Evolutionary conservation across 2,329 filamentous ascomycete species (phyloP).

Genomic region (Xylaria digitata): DNA sequence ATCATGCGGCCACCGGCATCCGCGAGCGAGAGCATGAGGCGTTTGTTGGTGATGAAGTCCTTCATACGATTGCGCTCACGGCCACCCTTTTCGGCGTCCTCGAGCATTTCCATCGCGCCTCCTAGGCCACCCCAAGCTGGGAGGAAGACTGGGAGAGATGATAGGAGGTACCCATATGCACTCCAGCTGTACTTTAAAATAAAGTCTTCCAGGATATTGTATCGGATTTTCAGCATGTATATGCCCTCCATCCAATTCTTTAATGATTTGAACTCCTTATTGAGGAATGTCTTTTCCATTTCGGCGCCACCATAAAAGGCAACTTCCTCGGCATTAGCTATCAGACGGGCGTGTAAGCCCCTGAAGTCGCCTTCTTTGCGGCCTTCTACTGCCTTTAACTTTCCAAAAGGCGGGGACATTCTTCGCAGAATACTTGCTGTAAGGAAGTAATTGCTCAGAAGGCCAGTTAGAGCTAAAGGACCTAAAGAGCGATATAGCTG

Average conservation of each 20-base stretch:
- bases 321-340: slow-evolving; percentile 97
- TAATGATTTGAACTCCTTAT: slow-evolving; percentile 90
- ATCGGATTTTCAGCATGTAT: slow-evolving; percentile 96
- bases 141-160: slow-evolving; percentile 91
- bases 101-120: slow-evolving; percentile 74
- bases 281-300: slow-evolving; percentile 92
- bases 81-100: slow-evolving; percentile 61
- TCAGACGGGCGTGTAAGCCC: slow-evolving; percentile 87
- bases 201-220: slow-evolving; percentile 99
- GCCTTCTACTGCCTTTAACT: slow-evolving; percentile 94
- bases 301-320: slow-evolving; percentile 97
- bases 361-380: slow-evolving; percentile 96
- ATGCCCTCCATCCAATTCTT: slow-evolving; percentile 99
- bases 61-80: slow-evolving; percentile 91
- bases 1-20: slow-evolving; percentile 98
- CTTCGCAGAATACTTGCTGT: slow-evolving; percentile 90
- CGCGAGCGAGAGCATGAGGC: slow-evolving; percentile 95
- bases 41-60: slow-evolving; percentile 98
- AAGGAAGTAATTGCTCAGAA: slow-evolving; percentile 92
- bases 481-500: slow-evolving; percentile 93
- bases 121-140: slow-evolving; percentile 92
- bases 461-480: slow-evolving; percentile 84
- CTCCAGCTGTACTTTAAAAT: slow-evolving; percentile 99
- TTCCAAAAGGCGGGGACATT: slow-evolving; percentile 94
- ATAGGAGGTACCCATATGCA: slow-evolving; percentile 93